Conservation (phyloP, 1,284 basidiomycete species). For the Meripilus lineatus region DNA sequence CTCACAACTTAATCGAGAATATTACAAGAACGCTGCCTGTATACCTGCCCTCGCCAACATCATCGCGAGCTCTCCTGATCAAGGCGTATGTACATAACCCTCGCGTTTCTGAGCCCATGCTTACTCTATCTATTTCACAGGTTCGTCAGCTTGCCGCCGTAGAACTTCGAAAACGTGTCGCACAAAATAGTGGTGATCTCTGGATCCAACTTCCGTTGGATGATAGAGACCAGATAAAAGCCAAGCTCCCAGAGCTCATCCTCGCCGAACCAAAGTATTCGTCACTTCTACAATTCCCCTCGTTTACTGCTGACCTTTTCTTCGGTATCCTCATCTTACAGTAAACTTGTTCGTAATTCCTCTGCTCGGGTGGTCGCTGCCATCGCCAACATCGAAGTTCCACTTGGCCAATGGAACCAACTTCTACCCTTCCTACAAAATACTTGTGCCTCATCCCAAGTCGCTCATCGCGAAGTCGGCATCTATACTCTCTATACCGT, state of each 20-base stretch:
- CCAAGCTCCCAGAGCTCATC: constrained; percentile 76
- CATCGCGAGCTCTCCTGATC: constrained; percentile 79
- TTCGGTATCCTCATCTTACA: constrained; percentile 26
- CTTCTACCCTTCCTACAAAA: constrained; percentile 88
- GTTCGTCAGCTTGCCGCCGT: constrained; percentile 98
- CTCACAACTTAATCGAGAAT: constrained; percentile 84
- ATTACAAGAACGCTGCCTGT: constrained; percentile 87
- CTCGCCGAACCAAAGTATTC: constrained; percentile 76
- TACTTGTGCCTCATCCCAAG: constrained; percentile 67
- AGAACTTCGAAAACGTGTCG: constrained; percentile 92
- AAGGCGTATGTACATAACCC: constrained; percentile 43
- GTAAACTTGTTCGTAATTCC: constrained; percentile 85
- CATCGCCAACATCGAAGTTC: constrained; percentile 89
- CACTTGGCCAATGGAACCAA: constrained; percentile 78
- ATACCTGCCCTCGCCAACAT: constrained; percentile 92
- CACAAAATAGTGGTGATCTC: constrained; percentile 74
- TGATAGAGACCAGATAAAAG: constrained; percentile 84
- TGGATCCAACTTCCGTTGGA: constrained; percentile 77
- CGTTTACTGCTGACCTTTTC: no score
- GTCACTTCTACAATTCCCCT: constrained; percentile 9
- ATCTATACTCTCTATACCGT: constrained; percentile 91
- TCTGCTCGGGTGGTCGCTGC: constrained; percentile 91
- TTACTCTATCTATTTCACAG: constrained; percentile 34
- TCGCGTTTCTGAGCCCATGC: neutral
- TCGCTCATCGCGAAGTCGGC: constrained; percentile 85